Evolutionary conservation across 257 asterid species (phyloP).

Genomic region (Ballota nigra): DNA sequence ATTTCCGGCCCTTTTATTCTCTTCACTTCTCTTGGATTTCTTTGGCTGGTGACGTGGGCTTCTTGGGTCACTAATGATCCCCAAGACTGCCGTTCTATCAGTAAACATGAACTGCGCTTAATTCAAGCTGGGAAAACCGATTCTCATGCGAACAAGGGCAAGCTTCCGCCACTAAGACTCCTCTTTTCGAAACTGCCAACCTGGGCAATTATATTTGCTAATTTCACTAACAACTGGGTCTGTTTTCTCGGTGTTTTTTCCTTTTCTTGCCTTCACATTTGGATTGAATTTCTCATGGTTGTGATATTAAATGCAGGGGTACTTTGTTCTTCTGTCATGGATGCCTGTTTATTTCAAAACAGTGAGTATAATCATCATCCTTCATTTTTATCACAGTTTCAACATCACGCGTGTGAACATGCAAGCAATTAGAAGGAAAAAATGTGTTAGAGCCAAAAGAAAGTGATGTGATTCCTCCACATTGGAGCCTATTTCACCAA

Average conservation of each 20-base stretch:
- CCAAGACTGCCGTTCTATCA: slow-evolving; percentile 54
- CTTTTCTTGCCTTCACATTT: not conserved
- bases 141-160: slow-evolving; percentile 39
- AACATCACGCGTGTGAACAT: not conserved
- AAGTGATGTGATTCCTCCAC: not conserved
- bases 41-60: slow-evolving; percentile 73
- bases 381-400: not conserved
- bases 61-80: slow-evolving; percentile 64
- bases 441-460: not conserved
- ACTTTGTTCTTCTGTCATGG: slow-evolving; percentile 96
- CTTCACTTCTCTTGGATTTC: slow-evolving; percentile 77
- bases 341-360: slow-evolving; percentile 97
- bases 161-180: slow-evolving; percentile 60
- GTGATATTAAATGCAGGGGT: slow-evolving; percentile 66
- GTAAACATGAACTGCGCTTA: slow-evolving; percentile 59
- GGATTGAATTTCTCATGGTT: not conserved
- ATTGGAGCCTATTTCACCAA: not conserved
- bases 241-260: slow-evolving; percentile 15
- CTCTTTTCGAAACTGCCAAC: slow-evolving; percentile 79
- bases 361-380: slow-evolving; percentile 42
- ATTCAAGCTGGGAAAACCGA: slow-evolving; percentile 86
- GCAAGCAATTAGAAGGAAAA: not conserved
- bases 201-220: slow-evolving; percentile 93
- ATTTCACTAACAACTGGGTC: slow-evolving; percentile 86
- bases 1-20: slow-evolving; percentile 81